Evolutionary conservation across 1,139 yeast genomes (phyloP).

Genomic region (Candida sanyaensis): DNA sequence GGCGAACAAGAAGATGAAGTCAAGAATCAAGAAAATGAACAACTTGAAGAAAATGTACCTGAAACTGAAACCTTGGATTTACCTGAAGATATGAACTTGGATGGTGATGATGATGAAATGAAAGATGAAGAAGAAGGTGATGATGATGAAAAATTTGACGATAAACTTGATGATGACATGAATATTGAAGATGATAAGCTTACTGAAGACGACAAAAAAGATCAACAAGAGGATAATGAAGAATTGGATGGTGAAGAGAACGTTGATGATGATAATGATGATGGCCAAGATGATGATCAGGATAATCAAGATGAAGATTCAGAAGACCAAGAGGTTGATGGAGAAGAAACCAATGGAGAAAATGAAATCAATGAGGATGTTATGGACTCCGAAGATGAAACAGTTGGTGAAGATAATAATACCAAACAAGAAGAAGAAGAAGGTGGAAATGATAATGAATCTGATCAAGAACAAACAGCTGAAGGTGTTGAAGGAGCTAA

Average conservation of each 20-base stretch:
- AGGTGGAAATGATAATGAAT: constrained; percentile 23
- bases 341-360: constrained; percentile 20
- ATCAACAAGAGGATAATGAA: constrained; percentile 15
- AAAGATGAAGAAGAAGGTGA: constrained; percentile 39
- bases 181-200: constrained; percentile 22
- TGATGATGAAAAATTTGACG: constrained; percentile 29
- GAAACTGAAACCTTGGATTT: constrained; percentile 80
- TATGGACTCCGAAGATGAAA: constrained; percentile 26
- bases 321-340: constrained; percentile 24
- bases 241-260: neutral
- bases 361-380: constrained; percentile 29
- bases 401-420: constrained; percentile 22
- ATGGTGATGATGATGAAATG: constrained; percentile 53
- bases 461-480: constrained; percentile 29
- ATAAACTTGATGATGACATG: constrained; percentile 28
- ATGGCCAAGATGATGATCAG: constrained; percentile 22
- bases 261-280: constrained; percentile 22
- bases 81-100: constrained; percentile 85
- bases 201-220: constrained; percentile 16
- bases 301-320: constrained; percentile 22
- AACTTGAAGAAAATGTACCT: constrained; percentile 70
- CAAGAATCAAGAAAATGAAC: constrained; percentile 69
- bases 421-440: constrained; percentile 23
- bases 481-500: constrained; percentile 53
- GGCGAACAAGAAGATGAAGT: constrained; percentile 83